phyloP scores from a whole-genome alignment of 345 rosid genomes.

The Gynandropsis gynandra region DNA sequence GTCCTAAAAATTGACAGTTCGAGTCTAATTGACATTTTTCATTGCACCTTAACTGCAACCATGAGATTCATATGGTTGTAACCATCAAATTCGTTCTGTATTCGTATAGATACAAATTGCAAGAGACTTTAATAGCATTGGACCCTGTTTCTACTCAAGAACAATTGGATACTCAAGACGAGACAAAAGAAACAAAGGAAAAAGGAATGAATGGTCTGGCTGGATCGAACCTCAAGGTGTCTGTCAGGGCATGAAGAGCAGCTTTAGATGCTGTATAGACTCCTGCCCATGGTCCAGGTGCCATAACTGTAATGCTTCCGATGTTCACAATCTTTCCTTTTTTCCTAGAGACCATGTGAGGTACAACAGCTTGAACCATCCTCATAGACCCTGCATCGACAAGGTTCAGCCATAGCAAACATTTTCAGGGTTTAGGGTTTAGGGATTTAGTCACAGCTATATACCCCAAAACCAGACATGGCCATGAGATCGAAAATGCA shows the following conservation, averaged over 20 bases:
- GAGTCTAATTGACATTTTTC: too few species aligned
- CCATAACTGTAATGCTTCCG: conserved; percentile 54
- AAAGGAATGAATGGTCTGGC: too few species aligned
- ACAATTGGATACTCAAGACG: background rate
- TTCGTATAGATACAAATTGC: too few species aligned
- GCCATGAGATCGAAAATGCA: too few species aligned
- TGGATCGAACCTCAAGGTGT: conserved; percentile 60
- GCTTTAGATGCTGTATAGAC: conserved; percentile 82
- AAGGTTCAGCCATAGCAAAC: background rate
- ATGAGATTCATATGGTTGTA: too few species aligned
- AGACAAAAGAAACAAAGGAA: background rate
- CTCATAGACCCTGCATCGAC: conserved; percentile 55
- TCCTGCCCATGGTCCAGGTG: conserved; percentile 73
- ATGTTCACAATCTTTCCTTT: conserved; percentile 69
- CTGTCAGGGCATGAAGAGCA: conserved; percentile 73
- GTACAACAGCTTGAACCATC: conserved; percentile 77
- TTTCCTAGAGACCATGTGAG: conserved; percentile 72
- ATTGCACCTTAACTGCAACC: too few species aligned
- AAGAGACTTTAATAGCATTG: too few species aligned
- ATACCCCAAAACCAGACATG: too few species aligned
- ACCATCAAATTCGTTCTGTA: too few species aligned
- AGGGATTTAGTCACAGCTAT: too few species aligned
- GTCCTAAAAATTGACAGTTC: too few species aligned
- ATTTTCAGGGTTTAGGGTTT: background rate
- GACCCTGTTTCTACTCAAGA: too few species aligned